Evolutionary conservation across 306 rosid species (phyloP).

Genomic region (Erythrophleum fordii): DNA sequence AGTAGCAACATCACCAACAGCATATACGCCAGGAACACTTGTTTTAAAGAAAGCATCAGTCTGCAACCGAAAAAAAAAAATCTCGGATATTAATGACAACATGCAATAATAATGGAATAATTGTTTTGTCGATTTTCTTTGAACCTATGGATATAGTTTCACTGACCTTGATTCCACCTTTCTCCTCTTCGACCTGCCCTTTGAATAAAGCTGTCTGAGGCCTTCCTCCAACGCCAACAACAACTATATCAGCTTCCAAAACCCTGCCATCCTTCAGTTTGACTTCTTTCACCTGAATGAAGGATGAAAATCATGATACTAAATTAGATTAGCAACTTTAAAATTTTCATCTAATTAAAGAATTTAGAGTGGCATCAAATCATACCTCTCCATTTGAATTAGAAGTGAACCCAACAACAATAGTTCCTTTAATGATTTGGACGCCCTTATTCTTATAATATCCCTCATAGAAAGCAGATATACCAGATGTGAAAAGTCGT

Average conservation of each 20-base stretch:
- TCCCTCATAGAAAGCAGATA: conserved; percentile 90
- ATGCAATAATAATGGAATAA: conserved; percentile 16
- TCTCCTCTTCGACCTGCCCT: conserved; percentile 96
- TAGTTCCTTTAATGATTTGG: conserved; percentile 89
- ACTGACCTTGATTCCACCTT: conserved; percentile 93
- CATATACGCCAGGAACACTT: conserved; percentile 83
- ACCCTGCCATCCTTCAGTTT: conserved; percentile 89
- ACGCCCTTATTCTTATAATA: conserved; percentile 82
- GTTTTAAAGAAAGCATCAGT: conserved; percentile 88
- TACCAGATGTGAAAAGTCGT: conserved; percentile 86
- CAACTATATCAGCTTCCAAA: conserved; percentile 92
- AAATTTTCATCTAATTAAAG: conserved; percentile 9
- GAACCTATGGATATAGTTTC: conserved; percentile 25
- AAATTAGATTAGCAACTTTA: conserved; percentile 24
- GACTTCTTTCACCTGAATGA: conserved; percentile 86
- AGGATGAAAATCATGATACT: conserved; percentile 4
- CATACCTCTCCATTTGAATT: conserved; percentile 85
- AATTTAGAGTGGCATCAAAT: conserved; percentile 25
- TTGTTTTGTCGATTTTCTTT: not conserved
- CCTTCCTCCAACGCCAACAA: conserved; percentile 94
- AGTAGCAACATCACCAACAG: conserved; percentile 98
- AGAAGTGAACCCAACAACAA: conserved; percentile 79
- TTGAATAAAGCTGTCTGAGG: conserved; percentile 80
- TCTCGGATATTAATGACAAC: conserved; percentile 25
- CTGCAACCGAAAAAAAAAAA: conserved; percentile 53